Conservation (phyloP, 2,329 filamentous ascomycete species). For the Neodidymelliopsis sp. region DNA sequence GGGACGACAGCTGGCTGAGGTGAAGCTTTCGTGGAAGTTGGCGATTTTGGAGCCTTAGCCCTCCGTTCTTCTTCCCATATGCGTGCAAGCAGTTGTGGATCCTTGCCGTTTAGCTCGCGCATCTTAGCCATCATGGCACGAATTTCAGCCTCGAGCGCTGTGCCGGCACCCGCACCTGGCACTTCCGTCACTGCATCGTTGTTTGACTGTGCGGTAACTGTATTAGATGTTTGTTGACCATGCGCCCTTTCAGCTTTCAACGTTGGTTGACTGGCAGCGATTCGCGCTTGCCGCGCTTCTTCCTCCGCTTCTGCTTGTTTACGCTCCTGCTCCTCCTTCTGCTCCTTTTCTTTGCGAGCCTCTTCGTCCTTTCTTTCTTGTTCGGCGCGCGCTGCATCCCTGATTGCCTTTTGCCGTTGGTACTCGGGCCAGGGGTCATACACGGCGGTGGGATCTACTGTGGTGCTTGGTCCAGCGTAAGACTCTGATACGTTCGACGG, state of each 20-base stretch:
- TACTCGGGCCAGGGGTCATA: conserved; percentile 62
- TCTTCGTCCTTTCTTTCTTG: conserved; percentile 40
- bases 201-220: conserved; percentile 3
- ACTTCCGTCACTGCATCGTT: conserved; percentile 9
- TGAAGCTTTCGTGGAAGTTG: conserved; percentile 31
- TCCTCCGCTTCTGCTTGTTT: conserved; percentile 31
- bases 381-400: conserved; percentile 47
- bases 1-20: conserved; percentile 24
- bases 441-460: conserved; percentile 62
- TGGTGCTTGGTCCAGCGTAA: conserved; percentile 44
- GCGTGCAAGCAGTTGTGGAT: conserved; percentile 62
- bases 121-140: conserved; percentile 65
- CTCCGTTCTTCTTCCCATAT: conserved; percentile 64
- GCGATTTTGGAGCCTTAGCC: conserved; percentile 43
- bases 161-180: conserved; percentile 6
- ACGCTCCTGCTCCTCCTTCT: conserved; percentile 34
- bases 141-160: conserved; percentile 59
- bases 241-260: conserved; percentile 32
- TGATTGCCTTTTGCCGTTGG: conserved; percentile 51
- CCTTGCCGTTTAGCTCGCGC: conserved; percentile 63
- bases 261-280: conserved; percentile 25
- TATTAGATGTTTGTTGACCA: conserved; percentile 27
- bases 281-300: conserved; percentile 16
- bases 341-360: conserved; percentile 37
- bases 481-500: conserved; percentile 28